Conservation (phyloP, 2,329 filamentous ascomycete species). For the Penicillium sp. region DNA sequence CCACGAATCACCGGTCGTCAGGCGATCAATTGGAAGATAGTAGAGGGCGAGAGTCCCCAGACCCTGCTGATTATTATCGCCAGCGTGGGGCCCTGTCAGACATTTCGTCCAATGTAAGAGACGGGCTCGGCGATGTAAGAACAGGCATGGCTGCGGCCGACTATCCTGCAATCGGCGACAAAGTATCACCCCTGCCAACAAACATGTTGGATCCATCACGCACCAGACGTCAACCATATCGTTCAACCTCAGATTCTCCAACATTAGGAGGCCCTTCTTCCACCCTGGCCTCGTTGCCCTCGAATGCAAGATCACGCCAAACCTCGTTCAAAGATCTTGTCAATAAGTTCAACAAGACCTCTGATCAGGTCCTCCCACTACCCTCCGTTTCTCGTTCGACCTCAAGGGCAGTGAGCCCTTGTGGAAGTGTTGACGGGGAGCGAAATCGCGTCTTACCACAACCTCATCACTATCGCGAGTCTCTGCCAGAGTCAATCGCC, state of each 20-base stretch:
- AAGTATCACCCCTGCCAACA: conserved; percentile 30
- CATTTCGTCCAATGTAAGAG: conserved; percentile 28
- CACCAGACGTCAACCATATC: conserved; percentile 27
- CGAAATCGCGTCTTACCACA: conserved; percentile 32
- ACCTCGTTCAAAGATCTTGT: conserved; percentile 79
- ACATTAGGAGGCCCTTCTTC: conserved; percentile 18
- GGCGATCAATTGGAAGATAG: conserved; percentile 13
- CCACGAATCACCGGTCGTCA: conserved; percentile 25
- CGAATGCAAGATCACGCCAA: conserved; percentile 43
- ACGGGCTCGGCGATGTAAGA: conserved; percentile 17
- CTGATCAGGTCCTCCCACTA: conserved; percentile 45
- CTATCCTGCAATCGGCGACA: conserved; percentile 16
- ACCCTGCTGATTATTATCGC: conserved; percentile 55
- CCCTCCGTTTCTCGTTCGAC: conserved; percentile 36
- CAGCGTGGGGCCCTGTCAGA: conserved; percentile 38
- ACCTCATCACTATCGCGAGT: conserved; percentile 23
- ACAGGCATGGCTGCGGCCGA: conserved; percentile 22
- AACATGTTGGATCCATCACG: conserved; percentile 25
- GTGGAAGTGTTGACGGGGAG: conserved; percentile 27
- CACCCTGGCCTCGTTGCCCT: conserved; percentile 17
- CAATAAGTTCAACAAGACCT: conserved; percentile 71
- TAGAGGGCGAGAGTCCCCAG: conserved; percentile 34
- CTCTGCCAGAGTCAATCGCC: conserved; percentile 11
- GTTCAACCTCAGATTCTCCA: conserved; percentile 35
- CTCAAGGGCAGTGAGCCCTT: conserved; percentile 39